Conservation (phyloP, 1,139 yeast genomes). For the Pneumocystis wakefieldiae region DNA sequence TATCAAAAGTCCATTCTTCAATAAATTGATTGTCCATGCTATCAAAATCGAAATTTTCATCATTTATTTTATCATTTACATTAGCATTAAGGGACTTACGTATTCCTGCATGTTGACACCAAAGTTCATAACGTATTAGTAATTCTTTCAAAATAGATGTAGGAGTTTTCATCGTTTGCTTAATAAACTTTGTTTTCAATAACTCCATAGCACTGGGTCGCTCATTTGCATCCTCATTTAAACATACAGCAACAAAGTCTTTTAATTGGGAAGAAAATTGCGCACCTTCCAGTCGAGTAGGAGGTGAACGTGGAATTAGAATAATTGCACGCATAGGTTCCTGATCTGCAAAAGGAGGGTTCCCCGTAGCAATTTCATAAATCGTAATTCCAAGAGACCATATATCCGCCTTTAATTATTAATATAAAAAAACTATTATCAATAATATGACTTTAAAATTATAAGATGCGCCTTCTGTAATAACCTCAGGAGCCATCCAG, state of each 20-base stretch:
- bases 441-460: slow-evolving; percentile 36
- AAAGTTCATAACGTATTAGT: slow-evolving; percentile 60
- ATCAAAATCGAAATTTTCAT: slow-evolving; percentile 24
- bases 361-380: slow-evolving; percentile 90
- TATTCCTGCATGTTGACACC: slow-evolving; percentile 39
- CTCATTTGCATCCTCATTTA: slow-evolving; percentile 85
- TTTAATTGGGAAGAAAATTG: slow-evolving; percentile 62
- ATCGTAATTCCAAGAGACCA: slow-evolving; percentile 92
- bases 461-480: slow-evolving; percentile 78
- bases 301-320: slow-evolving; percentile 78
- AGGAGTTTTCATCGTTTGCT: slow-evolving; percentile 43
- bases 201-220: slow-evolving; percentile 80
- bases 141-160: slow-evolving; percentile 55
- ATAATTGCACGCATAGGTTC: slow-evolving; percentile 94
- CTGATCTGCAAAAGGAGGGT: slow-evolving; percentile 92
- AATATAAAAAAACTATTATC: not conserved
- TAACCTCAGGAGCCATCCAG: slow-evolving; percentile 99
- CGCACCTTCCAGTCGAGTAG: slow-evolving; percentile 86
- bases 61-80: slow-evolving; percentile 24
- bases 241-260: slow-evolving; percentile 78
- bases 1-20: slow-evolving; percentile 26
- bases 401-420: slow-evolving; percentile 43
- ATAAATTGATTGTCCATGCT: slow-evolving; percentile 22
- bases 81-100: slow-evolving; percentile 20
- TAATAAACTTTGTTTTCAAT: slow-evolving; percentile 56